Evolutionary conservation across 352 stramenopile genomes (phyloP).

Genomic region (Globisporangium takayamanum): DNA sequence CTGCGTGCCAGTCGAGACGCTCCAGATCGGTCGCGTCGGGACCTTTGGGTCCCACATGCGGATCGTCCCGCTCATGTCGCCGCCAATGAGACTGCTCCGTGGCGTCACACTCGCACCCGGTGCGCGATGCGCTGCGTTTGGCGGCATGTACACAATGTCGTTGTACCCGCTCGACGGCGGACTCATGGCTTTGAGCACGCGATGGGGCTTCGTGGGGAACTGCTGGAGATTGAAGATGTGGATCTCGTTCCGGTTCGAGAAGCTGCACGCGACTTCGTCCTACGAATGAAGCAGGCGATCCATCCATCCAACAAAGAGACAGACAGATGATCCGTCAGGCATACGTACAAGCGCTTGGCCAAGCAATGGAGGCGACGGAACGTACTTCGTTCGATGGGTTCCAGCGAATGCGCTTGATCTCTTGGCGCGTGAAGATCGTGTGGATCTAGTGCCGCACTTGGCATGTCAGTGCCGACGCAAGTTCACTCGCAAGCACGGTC

Average conservation of each 20-base stretch:
- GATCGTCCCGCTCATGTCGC: conserved; percentile 54
- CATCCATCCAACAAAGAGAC: neutral
- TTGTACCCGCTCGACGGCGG: conserved; percentile 73
- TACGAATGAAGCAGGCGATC: conserved; percentile 8
- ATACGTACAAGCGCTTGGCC: neutral
- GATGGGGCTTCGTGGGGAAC: conserved; percentile 54
- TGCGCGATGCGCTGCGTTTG: neutral
- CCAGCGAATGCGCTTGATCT: conserved; percentile 72
- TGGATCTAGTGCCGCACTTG: conserved; percentile 38
- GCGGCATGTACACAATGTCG: conserved; percentile 54
- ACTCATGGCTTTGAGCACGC: conserved; percentile 54
- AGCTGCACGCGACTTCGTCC: conserved; percentile 72
- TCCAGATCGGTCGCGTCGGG: conserved; percentile 44
- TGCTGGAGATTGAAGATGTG: conserved; percentile 69
- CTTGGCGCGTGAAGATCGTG: conserved; percentile 59
- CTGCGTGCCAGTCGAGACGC: conserved; percentile 37
- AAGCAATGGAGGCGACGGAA: neutral
- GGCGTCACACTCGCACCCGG: conserved; percentile 10
- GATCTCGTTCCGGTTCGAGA: conserved; percentile 70
- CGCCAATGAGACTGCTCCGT: conserved; percentile 35
- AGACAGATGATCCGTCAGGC: neutral
- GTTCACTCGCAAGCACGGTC: neutral
- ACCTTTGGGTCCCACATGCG: conserved; percentile 64
- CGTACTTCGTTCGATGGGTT: conserved; percentile 62
- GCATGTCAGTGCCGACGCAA: neutral